Conservation (phyloP, 2,329 filamentous ascomycete species). For the Sarocladiaceae sp. region DNA sequence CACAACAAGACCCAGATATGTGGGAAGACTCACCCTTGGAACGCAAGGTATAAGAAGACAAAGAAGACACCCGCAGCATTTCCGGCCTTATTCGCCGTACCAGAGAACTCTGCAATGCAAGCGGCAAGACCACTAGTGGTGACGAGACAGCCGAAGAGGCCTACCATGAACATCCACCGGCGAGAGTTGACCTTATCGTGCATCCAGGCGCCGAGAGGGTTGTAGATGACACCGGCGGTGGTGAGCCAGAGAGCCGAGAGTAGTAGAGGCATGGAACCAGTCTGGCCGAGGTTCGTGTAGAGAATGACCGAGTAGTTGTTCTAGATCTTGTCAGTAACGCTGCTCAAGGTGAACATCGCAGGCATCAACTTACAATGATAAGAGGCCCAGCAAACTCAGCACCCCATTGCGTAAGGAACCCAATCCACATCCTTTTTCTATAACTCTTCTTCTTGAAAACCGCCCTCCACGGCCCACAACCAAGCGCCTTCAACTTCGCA, state of each 20-base stretch:
- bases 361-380: conserved; percentile 39
- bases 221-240: conserved; percentile 43
- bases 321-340: conserved; percentile 19
- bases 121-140: conserved; percentile 29
- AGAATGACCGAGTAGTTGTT: conserved; percentile 37
- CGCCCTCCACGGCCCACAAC: conserved; percentile 37
- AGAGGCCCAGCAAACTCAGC: conserved; percentile 48
- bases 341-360: not conserved
- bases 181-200: conserved; percentile 43
- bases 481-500: conserved; percentile 32
- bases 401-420: conserved; percentile 49
- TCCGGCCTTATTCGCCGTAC: conserved; percentile 32
- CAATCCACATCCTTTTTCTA: conserved; percentile 46
- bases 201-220: conserved; percentile 44
- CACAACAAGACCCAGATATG: not conserved
- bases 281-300: conserved; percentile 34
- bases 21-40: conserved; percentile 35
- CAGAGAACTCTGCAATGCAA: conserved; percentile 30
- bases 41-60: conserved; percentile 43
- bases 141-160: conserved; percentile 35
- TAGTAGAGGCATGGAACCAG: conserved; percentile 34
- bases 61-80: conserved; percentile 37
- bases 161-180: conserved; percentile 36
- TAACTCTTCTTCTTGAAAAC: conserved; percentile 43
- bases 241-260: conserved; percentile 36